Conservation (phyloP, 768 basidiomycete genomes). For the Russula griseocarnosa region DNA sequence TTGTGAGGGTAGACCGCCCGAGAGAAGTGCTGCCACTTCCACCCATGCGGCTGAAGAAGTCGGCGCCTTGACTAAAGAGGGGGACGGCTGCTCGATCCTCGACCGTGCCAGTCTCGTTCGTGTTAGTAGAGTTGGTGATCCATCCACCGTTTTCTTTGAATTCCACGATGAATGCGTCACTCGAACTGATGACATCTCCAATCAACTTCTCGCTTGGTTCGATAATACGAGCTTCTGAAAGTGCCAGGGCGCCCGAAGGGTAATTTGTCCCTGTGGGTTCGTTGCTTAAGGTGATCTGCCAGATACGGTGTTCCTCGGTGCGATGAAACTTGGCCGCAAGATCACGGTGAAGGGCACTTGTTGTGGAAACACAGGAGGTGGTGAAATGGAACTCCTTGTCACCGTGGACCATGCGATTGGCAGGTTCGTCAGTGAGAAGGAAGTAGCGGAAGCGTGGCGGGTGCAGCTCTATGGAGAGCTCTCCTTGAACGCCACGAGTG, state of each 20-base stretch:
- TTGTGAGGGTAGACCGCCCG: slow-evolving; percentile 12
- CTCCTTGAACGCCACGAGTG: slow-evolving; percentile 48
- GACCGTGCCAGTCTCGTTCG: slow-evolving; percentile 1
- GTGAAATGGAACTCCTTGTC: slow-evolving; percentile 37
- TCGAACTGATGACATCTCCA: slow-evolving; percentile 55
- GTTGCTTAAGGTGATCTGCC: slow-evolving; percentile 48
- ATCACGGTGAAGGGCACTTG: slow-evolving; percentile 39
- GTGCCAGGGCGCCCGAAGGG: slow-evolving; percentile 25
- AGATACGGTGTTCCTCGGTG: slow-evolving; percentile 48
- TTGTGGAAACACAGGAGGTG: slow-evolving; percentile 51
- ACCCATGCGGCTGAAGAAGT: slow-evolving; percentile 27
- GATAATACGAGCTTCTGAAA: slow-evolving; percentile 40
- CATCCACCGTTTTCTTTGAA: slow-evolving; percentile 56
- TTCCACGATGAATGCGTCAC: slow-evolving; percentile 77
- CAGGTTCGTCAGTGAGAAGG: slow-evolving; percentile 36
- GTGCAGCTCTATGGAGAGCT: slow-evolving; percentile 62
- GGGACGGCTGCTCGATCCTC: slow-evolving; percentile 24
- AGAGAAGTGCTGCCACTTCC: slow-evolving; percentile 17
- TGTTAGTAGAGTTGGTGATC: slow-evolving; percentile 38
- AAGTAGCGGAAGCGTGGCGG: slow-evolving; percentile 63
- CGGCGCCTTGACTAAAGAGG: slow-evolving; percentile 27
- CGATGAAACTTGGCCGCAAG: slow-evolving; percentile 27
- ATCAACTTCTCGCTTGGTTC: slow-evolving; percentile 48
- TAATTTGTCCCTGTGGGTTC: slow-evolving; percentile 23
- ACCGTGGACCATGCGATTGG: slow-evolving; percentile 32